Evolutionary conservation across 2,329 filamentous ascomycete species (phyloP), one percentile per base, ranked within the genome.

Genomic region (Thielaviopsis cerberus): DNA sequence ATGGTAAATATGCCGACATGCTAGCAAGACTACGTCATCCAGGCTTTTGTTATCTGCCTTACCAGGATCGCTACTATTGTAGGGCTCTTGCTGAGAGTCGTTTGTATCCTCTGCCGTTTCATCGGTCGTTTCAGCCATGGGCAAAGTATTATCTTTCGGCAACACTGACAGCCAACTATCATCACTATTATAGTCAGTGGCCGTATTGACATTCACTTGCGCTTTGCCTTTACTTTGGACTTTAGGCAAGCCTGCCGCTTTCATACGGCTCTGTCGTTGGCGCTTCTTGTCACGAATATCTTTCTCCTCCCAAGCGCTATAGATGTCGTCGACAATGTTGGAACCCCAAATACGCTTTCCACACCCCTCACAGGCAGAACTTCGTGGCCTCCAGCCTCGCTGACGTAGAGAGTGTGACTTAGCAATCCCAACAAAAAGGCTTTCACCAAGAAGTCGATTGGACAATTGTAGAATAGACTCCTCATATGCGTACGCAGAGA

Each of bases 401-500:
- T 90, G 85, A 2, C 92, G 78, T 5, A 92, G 77, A 57, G 79
- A 76, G 7, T 86, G 81, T 4, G 88, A 83, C 63, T 86, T 79
- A 51, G 82, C 76, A 37, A 98, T 88, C 62, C 87, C 85, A 48
- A 85, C 79, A 65, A 97, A 98, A 5, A 95, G 76, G 65, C 92
- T 92, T 63, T 88, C 84, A 62, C 94, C 90, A 0, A 98, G 76
- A 58, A 98, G 81, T 3, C 85, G 79, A 67, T 91, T 94, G 0
- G 92, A 88, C 2, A 98, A 79, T 1, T 79, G 77, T 22, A 98
- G 77, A 17, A 98, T 86, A 0, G 86, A 90, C 68, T 91, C 87
- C 69, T 98, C 92, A 67, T 97, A 96, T 0, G 89, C 85, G 67
- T 98, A 98, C 0, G 92, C 91, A 0, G 91, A 83, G 71, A 98